Percentiles rank a stretch among this genome's conserved stretches.
These are phyloP conservation scores for Candida chilensis DNA, from an alignment of 805 yeast species.

Conservation along the genomic window DNA sequence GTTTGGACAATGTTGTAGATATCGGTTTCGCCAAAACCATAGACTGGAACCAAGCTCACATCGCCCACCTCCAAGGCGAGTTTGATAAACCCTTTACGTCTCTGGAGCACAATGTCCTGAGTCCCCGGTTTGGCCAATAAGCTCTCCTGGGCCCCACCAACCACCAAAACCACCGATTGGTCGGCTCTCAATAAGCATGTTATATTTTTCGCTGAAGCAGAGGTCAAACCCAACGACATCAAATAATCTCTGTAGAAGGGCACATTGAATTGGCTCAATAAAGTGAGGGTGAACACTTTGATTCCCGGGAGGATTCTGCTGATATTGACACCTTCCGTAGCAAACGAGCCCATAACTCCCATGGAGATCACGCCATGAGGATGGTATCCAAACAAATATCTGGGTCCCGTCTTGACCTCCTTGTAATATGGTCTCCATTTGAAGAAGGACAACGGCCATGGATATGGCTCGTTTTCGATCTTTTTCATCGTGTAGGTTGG, in stretches of 20 bases:
- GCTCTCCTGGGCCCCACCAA: constrained; percentile 95
- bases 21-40: constrained; percentile 85
- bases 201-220: constrained; percentile 74
- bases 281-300: constrained; percentile 67
- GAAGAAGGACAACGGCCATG: constrained; percentile 6
- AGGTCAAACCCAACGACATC: constrained; percentile 70
- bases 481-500: constrained; percentile 54
- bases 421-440: constrained; percentile 13
- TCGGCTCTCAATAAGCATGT: constrained; percentile 51
- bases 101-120: constrained; percentile 61
- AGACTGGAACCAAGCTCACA: constrained; percentile 74
- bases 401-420: constrained; percentile 45
- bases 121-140: constrained; percentile 55
- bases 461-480: constrained; percentile 2
- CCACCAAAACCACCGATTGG: constrained; percentile 78
- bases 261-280: constrained; percentile 71
- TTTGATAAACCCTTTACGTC: constrained; percentile 83
- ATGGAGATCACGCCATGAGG: constrained; percentile 95
- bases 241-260: constrained; percentile 88
- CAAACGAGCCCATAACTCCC: constrained; percentile 82
- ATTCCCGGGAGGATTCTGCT: constrained; percentile 72
- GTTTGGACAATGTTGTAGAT: constrained; percentile 35
- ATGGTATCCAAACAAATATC: constrained; percentile 86
- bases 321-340: constrained; percentile 74
- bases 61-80: constrained; percentile 77